phyloP scores from a whole-genome alignment of 78 protist species.

The Pigoraptor vietnamica region DNA sequence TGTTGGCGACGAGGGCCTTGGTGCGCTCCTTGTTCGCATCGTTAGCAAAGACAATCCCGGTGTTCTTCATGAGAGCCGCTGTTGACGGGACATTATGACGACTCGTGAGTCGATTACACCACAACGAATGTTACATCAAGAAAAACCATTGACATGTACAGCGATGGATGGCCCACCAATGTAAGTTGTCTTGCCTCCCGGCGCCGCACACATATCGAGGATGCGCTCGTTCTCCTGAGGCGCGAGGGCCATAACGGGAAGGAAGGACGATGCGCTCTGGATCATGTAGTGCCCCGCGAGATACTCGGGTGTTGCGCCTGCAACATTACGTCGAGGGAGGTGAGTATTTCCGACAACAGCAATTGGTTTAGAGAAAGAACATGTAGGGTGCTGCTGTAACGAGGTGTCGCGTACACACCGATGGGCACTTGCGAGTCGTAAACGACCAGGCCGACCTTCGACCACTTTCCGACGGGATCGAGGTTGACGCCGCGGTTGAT shows the following conservation, averaged over 20 bases:
- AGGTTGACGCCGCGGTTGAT: slow-evolving; percentile 73
- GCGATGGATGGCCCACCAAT: slow-evolving; percentile 19
- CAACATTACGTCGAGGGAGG: background rate
- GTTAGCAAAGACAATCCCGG: slow-evolving; percentile 92
- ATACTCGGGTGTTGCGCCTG: slow-evolving; percentile 93
- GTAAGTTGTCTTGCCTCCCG: slow-evolving; percentile 98
- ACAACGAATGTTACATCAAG: too few species aligned
- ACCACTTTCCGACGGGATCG: slow-evolving; percentile 70
- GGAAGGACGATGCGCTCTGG: slow-evolving; percentile 95
- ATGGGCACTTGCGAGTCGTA: slow-evolving; percentile 88
- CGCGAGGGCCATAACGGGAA: slow-evolving; percentile 92
- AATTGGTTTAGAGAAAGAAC: too few species aligned
- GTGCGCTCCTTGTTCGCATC: slow-evolving; percentile 84
- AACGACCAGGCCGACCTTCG: slow-evolving; percentile 86
- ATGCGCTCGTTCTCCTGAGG: slow-evolving; percentile 84
- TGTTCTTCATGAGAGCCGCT: slow-evolving; percentile 93
- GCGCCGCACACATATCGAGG: slow-evolving; percentile 97
- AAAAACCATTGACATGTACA: background rate
- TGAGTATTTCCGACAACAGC: background rate
- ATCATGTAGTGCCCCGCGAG: slow-evolving; percentile 97
- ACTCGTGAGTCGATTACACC: too few species aligned
- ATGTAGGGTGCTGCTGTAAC: too few species aligned
- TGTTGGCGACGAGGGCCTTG: slow-evolving; percentile 78
- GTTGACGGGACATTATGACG: too few species aligned
- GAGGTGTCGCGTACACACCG: too few species aligned